A percentile compares a stretch with the other conserved stretches of the same genome.
These are phyloP conservation scores for Lachnellula cervina DNA, from an alignment of 2,329 filamentous ascomycete genomes.

Conservation along the genomic window DNA sequence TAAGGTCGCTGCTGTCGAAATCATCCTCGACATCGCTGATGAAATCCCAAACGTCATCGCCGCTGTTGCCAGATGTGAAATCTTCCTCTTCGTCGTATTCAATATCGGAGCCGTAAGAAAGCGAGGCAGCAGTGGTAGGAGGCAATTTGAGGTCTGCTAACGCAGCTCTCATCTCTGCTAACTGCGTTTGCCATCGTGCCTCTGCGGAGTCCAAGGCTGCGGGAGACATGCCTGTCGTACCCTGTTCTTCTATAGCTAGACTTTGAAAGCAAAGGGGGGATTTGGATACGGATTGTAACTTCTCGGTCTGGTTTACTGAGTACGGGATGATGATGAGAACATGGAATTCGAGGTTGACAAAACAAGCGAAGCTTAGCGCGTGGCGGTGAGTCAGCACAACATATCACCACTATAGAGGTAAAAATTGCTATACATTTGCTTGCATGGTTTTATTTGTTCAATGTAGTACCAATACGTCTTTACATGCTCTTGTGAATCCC, in stretches of 20 bases:
- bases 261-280: not conserved
- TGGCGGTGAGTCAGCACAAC: not conserved
- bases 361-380: not conserved
- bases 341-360: not conserved
- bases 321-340: not conserved
- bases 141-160: slow-evolving; percentile 66
- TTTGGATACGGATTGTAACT: not conserved
- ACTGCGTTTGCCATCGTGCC: slow-evolving; percentile 77
- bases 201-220: slow-evolving; percentile 33
- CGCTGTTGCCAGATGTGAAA: slow-evolving; percentile 49
- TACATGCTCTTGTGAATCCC: no score
- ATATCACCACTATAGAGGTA: no score
- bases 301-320: not conserved
- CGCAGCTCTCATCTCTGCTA: slow-evolving; percentile 80
- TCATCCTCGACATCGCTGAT: slow-evolving; percentile 72
- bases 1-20: slow-evolving; percentile 60
- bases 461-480: no score
- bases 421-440: no score
- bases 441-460: no score
- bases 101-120: slow-evolving; percentile 51
- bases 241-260: not conserved
- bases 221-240: slow-evolving; percentile 12
- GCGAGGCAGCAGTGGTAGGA: slow-evolving; percentile 37
- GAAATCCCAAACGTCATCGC: slow-evolving; percentile 89
- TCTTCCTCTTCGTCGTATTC: slow-evolving; percentile 62